These are phyloP conservation scores for Myriosclerotinia duriaeana DNA, from an alignment of 2,329 filamentous ascomycete species.

Conservation along the genomic window DNA sequence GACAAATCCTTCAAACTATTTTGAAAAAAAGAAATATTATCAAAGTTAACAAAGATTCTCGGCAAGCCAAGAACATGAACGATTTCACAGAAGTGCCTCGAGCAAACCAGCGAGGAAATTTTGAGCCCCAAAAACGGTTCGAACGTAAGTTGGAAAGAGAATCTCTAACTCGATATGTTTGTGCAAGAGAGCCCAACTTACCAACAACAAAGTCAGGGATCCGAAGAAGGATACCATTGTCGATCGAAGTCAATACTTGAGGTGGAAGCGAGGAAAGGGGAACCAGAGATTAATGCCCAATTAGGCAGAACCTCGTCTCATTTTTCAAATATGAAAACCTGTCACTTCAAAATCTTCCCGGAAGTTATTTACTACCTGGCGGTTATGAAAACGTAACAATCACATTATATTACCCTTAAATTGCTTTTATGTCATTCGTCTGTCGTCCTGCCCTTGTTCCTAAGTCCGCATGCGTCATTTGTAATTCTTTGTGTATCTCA, in stretches of 20 bases:
- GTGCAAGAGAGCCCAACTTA: not conserved
- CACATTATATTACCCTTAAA: not conserved
- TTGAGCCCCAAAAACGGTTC: not conserved
- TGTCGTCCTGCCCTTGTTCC: not conserved
- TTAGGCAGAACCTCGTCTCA: not conserved
- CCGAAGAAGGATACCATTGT: not conserved
- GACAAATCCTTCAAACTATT: no score
- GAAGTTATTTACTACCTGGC: not conserved
- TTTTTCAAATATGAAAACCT: not conserved
- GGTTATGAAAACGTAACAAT: not conserved
- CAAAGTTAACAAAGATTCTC: no score
- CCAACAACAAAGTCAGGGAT: not conserved
- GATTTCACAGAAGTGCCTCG: no score
- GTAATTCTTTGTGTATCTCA: not conserved
- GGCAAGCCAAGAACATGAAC: no score
- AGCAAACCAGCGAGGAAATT: no score
- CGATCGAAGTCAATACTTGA: not conserved
- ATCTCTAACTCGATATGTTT: not conserved
- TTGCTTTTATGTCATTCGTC: not conserved
- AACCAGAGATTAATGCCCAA: not conserved
- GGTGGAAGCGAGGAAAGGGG: not conserved
- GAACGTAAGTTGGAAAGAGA: not conserved
- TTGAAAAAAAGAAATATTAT: no score
- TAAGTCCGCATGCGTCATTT: not conserved
- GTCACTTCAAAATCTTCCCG: not conserved